phyloP scores from a whole-genome alignment of 257 asterid species.

The Solanum chmielewskii region DNA sequence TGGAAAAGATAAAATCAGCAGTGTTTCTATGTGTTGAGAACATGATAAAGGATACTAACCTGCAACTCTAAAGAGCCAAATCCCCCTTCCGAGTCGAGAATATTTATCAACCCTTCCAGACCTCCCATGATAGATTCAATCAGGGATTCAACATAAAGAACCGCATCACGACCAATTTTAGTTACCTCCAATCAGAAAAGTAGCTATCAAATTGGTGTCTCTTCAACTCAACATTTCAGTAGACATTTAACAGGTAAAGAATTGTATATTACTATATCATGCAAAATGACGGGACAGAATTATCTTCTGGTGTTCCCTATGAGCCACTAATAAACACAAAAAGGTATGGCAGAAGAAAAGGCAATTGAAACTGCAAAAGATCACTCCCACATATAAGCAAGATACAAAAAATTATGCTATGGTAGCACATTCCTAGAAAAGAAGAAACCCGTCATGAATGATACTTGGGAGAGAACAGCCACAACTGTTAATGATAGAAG shows the following conservation, averaged over 20 bases:
- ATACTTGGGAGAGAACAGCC: background rate
- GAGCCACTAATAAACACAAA: background rate
- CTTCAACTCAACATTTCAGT: background rate
- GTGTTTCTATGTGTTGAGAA: conserved; percentile 6
- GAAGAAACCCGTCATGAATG: background rate
- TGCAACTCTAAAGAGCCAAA: conserved; percentile 96
- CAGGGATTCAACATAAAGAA: conserved; percentile 91
- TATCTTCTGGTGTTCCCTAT: background rate
- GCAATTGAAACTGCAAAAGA: background rate
- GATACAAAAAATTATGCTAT: background rate
- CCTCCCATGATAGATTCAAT: conserved; percentile 99
- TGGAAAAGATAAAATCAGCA: conserved; percentile 4
- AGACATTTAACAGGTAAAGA: background rate
- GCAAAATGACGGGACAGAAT: background rate
- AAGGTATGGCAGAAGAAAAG: background rate
- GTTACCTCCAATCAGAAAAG: conserved; percentile 49
- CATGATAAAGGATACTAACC: conserved; percentile 43
- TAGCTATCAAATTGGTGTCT: background rate
- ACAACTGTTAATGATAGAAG: background rate
- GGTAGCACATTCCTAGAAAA: background rate
- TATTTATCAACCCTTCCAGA: conserved; percentile 91
- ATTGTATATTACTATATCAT: background rate
- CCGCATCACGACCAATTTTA: conserved; percentile 93
- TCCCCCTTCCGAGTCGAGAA: conserved; percentile 98
- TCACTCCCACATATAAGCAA: background rate